Percentiles rank a stretch among this genome's conserved stretches.
These are phyloP conservation scores for Cercophora newfieldiana DNA, from an alignment of 495 filamentous ascomycete genomes.

Conservation along the genomic window DNA sequence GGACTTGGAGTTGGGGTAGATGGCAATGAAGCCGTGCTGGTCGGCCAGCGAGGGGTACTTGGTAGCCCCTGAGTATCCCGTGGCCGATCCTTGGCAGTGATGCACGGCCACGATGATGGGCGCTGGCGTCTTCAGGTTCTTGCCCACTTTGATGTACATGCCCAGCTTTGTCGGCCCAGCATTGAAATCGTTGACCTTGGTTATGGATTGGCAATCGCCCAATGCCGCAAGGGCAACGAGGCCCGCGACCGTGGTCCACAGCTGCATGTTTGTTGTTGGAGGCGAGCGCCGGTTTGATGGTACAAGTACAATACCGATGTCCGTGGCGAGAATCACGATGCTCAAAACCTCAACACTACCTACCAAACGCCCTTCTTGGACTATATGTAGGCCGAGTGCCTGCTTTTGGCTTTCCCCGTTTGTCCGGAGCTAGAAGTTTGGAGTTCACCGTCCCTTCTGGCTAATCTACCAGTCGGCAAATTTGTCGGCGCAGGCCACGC, in stretches of 20 bases:
- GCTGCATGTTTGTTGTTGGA: slow-evolving; percentile 34
- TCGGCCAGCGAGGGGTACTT: slow-evolving; percentile 47
- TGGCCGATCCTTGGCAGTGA: slow-evolving; percentile 54
- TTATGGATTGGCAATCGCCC: slow-evolving; percentile 37
- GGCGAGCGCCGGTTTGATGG: too few species aligned
- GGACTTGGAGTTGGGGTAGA: slow-evolving; percentile 45
- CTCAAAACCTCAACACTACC: too few species aligned
- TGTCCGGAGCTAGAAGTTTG: slow-evolving; percentile 12
- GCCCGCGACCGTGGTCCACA: slow-evolving; percentile 34
- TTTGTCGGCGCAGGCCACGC: not conserved
- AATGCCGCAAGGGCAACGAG: slow-evolving; percentile 34
- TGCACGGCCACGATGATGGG: slow-evolving; percentile 59
- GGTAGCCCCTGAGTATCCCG: slow-evolving; percentile 49
- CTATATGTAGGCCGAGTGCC: not conserved
- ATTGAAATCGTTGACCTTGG: slow-evolving; percentile 43
- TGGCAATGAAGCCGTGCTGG: slow-evolving; percentile 48
- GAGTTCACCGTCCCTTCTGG: slow-evolving; percentile 5
- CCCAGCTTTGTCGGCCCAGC: slow-evolving; percentile 45
- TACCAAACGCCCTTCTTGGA: not conserved
- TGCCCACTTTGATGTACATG: slow-evolving; percentile 58
- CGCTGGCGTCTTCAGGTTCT: slow-evolving; percentile 50
- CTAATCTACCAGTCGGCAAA: slow-evolving; percentile 21
- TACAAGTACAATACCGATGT: not conserved
- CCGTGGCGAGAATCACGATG: too few species aligned
- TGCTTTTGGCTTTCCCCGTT: slow-evolving; percentile 3